Conservation (phyloP, 2,329 filamentous ascomycete species). For the Bipolaris victoriae region DNA sequence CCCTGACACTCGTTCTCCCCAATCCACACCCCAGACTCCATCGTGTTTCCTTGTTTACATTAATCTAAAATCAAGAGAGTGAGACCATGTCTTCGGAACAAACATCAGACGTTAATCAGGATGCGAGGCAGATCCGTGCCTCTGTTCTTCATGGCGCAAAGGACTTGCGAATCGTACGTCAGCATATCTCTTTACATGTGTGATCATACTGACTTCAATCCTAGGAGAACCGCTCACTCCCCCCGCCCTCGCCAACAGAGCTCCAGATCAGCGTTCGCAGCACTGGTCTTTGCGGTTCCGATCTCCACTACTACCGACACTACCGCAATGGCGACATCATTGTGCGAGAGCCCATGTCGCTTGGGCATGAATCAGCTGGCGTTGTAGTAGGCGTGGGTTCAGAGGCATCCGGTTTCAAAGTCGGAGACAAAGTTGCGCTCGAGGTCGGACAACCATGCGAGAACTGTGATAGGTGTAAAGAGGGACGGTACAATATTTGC, state of each 20-base stretch:
- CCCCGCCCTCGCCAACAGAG: conserved; percentile 58
- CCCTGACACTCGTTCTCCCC: background rate
- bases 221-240: conserved; percentile 61
- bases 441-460: conserved; percentile 91
- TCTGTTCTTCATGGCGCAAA: conserved; percentile 67
- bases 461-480: conserved; percentile 60
- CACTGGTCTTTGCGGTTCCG: conserved; percentile 73
- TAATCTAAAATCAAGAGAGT: background rate
- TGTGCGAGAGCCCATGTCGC: conserved; percentile 79
- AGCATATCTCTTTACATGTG: background rate
- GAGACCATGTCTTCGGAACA: conserved; percentile 29
- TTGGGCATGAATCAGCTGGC: conserved; percentile 80
- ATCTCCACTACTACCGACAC: conserved; percentile 85
- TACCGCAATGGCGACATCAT: conserved; percentile 87
- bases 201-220: background rate
- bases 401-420: conserved; percentile 65
- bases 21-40: background rate
- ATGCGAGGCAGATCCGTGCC: conserved; percentile 51
- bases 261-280: conserved; percentile 69
- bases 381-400: conserved; percentile 74
- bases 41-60: background rate
- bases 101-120: conserved; percentile 28
- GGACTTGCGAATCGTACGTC: conserved; percentile 63
- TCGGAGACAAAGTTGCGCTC: conserved; percentile 86
- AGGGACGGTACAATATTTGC: conserved; percentile 68